Base-by-base conservation (phyloP, 306 rosid genomes). In the Vigna hirtella region DNA sequence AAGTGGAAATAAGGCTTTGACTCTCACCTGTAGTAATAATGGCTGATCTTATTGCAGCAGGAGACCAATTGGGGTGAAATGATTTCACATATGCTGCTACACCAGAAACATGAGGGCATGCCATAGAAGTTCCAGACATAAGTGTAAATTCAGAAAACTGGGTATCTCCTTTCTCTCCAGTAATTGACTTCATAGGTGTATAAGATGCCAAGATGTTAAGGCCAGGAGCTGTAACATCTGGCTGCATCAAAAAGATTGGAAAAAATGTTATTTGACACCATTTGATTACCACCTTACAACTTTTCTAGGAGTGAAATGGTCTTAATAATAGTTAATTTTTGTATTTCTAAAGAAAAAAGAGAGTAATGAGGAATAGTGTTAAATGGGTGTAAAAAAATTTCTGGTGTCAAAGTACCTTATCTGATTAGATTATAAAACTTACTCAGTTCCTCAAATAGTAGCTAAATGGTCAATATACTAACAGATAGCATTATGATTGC, bases 121-220 rank as follows among this genome's bases (percentile, higher is more conserved):
- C 72, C 98, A 95, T 95, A 73, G 99, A 95, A 87, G 98, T 92
- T 30, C 98, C 97, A 6, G 98, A 91, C 98, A 92, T 83, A 59
- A 95, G 65, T 10, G 91, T 88, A 56, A 91, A 95, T 70, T 89
- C 86, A 5, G 99, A 95, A 80, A 85, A 92, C 73, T 85, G 97
- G 0, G 90, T 91, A 81, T 95, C 98, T 2, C 91, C 98, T 75
- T 83, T 56, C 57, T 53, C 66, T 47, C 97, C 98, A 26, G 96
- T 91, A 5, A 92, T 59, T n/a, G 98, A 86, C 48, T 77, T 89
- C 81, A 53, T 56, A 1, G 80, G 93, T 12, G 99, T 92, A 79
- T 84, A 95, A 2, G 91, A 86, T 26, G 99, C 99, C 80, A 95
- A 85, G 71, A 93, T 88, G 85, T 89, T 68, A 17, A 91, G 42